Base-by-base conservation (phyloP, 495 filamentous ascomycete genomes). In the Penicillium turbatum region DNA sequence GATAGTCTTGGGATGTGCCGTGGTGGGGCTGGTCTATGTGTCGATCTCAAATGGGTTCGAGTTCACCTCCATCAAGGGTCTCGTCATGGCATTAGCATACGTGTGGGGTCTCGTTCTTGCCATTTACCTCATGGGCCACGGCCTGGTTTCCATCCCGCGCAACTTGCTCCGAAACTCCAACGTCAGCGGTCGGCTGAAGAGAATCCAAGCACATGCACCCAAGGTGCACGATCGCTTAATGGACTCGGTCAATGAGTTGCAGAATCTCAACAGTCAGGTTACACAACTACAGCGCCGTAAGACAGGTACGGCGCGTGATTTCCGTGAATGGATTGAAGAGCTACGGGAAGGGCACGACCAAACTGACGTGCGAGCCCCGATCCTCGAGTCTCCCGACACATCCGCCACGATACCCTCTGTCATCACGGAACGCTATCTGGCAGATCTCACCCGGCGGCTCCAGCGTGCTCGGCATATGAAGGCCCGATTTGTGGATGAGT, bases 41-140 rank as follows among this genome's bases (percentile, higher is more conserved):
- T 86, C 92, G 53, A 71, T 90, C 52, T 84, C 86, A 10, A 88
- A 85, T 59, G 89, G 89, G 1, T 82, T 97, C 47, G 65, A 79
- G 29, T 75, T 80, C 44, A 74, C 67, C 12, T 80, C 80, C 1
- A 72, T 89, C 60, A 93, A 95, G 73, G 86, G 82, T 38, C 73
- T 95, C 26, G 78, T 93, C 56, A 93, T 98, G 85, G 93, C 93
- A 19, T 74, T 97, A 48, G 91, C 90, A 30, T 97, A 98, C 70
- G 86, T 89, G 57, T 97, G 91, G 87, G 90, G 90, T 55, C 76
- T 98, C 59, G 73, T 90, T 3, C 75, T 97, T 51, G 93, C 90
- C 13, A 96, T 97, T 51, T 96, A 92, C 63, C 79, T 98, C 17
- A 97, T 98, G 93, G 93, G 93, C 6, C 92, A 98, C 60, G 93